Evolutionary conservation across 177 flowering plant species (phyloP).

Genomic region (Vitis hybrid): DNA sequence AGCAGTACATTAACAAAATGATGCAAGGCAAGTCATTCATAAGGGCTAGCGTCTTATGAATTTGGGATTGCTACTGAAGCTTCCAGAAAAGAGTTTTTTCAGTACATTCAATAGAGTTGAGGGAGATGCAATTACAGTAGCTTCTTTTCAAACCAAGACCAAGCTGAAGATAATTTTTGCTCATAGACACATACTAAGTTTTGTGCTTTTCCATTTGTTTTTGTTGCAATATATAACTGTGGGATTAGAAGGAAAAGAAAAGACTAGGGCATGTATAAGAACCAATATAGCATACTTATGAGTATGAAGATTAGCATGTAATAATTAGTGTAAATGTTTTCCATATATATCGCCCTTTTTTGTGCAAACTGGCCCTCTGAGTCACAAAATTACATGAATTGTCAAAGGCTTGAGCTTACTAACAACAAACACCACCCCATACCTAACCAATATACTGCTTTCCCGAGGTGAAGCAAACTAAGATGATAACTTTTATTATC

Average conservation of each 20-base stretch:
- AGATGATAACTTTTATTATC: neutral
- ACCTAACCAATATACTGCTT: neutral
- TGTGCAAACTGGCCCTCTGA: constrained; percentile 3
- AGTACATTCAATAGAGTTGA: no score
- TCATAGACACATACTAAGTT: constrained; percentile 17
- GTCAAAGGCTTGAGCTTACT: neutral
- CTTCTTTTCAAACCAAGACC: constrained; percentile 14
- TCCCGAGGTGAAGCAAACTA: no score
- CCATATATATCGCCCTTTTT: neutral
- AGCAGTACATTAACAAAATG: neutral
- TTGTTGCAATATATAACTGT: constrained; percentile 5
- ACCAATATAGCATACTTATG: constrained; percentile 10
- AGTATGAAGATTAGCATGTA: neutral
- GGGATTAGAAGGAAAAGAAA: neutral
- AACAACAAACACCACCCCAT: no score
- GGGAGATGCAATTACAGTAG: neutral
- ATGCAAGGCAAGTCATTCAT: constrained; percentile 1
- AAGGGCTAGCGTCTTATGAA: constrained; percentile 5
- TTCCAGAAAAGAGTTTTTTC: no score
- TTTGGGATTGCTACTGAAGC: neutral
- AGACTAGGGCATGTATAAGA: neutral
- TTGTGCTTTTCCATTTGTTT: constrained; percentile 18
- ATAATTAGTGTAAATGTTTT: constrained; percentile 12
- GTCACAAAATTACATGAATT: neutral
- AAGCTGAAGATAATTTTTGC: constrained; percentile 8